A percentile compares a stretch with the other conserved stretches of the same genome.
Evolutionary conservation across 1,284 basidiomycete species (phyloP).

Genomic region (Volvariella volvacea): DNA sequence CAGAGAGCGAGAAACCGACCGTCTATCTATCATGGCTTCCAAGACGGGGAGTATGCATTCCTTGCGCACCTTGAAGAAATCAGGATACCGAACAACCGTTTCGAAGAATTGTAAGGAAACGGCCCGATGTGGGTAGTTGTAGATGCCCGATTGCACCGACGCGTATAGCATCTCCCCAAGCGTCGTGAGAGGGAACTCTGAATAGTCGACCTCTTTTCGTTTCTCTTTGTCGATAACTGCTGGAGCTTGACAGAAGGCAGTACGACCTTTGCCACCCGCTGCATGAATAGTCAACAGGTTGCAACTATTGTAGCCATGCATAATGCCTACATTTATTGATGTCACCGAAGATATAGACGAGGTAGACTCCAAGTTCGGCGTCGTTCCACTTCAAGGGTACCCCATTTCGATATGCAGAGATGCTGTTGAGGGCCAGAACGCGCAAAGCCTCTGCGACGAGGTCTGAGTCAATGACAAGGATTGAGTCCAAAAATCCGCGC

Average conservation of each 20-base stretch:
- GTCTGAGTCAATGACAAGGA: conserved; percentile 75
- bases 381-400: conserved; percentile 82
- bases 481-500: conserved; percentile 76
- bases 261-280: conserved; percentile 70
- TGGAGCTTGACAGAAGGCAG: conserved; percentile 69
- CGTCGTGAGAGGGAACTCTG: conserved; percentile 80
- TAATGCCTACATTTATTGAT: conserved; percentile 66
- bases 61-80: conserved; percentile 93
- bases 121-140: conserved; percentile 78
- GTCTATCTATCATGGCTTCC: conserved; percentile 81
- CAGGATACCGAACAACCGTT: conserved; percentile 84
- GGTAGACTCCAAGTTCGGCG: conserved; percentile 87
- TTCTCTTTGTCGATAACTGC: conserved; percentile 53
- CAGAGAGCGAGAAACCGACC: conserved; percentile 40
- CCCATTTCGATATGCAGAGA: conserved; percentile 61
- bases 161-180: conserved; percentile 89
- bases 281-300: conserved; percentile 5
- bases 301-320: conserved; percentile 3
- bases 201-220: conserved; percentile 69
- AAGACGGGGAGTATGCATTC: conserved; percentile 83
- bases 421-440: conserved; percentile 66
- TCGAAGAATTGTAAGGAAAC: conserved; percentile 96
- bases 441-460: conserved; percentile 72
- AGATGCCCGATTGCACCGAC: conserved; percentile 80
- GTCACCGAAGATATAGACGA: conserved; percentile 93